phyloP scores from a whole-genome alignment of 2,329 filamentous ascomycete genomes.

The Fusarium sp. region DNA sequence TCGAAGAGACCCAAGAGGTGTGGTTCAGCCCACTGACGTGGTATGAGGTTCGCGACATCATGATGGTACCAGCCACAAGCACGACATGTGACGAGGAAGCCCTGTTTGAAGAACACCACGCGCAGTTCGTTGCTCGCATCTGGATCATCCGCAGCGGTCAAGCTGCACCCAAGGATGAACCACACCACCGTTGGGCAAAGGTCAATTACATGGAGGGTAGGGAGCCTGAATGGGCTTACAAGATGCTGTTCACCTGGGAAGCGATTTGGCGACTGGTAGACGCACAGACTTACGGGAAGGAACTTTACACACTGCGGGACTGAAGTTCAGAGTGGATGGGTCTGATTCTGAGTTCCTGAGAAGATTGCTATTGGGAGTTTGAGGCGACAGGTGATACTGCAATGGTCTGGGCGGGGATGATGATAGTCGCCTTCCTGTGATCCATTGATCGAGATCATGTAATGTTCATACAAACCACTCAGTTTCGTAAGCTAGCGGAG shows the following conservation, averaged over 20 bases:
- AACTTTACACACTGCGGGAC: background rate
- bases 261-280: background rate
- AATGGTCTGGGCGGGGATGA: too few relatives aligned
- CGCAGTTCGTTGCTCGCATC: constrained; percentile 1
- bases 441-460: too few relatives aligned
- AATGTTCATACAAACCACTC: too few relatives aligned
- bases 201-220: background rate
- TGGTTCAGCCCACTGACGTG: constrained; percentile 6
- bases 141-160: background rate
- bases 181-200: background rate
- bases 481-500: too few relatives aligned
- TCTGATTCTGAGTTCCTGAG: background rate
- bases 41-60: background rate
- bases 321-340: too few relatives aligned
- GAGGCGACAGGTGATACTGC: too few relatives aligned
- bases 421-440: too few relatives aligned
- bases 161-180: background rate
- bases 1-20: background rate
- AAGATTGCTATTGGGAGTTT: background rate
- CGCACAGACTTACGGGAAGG: background rate
- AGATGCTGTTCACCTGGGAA: background rate
- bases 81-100: background rate
- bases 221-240: background rate
- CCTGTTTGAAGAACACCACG: background rate
- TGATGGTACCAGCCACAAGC: background rate